Evolutionary conservation across 2,329 filamentous ascomycete species (phyloP).

Genomic region (Colletotrichum chrysophilum): DNA sequence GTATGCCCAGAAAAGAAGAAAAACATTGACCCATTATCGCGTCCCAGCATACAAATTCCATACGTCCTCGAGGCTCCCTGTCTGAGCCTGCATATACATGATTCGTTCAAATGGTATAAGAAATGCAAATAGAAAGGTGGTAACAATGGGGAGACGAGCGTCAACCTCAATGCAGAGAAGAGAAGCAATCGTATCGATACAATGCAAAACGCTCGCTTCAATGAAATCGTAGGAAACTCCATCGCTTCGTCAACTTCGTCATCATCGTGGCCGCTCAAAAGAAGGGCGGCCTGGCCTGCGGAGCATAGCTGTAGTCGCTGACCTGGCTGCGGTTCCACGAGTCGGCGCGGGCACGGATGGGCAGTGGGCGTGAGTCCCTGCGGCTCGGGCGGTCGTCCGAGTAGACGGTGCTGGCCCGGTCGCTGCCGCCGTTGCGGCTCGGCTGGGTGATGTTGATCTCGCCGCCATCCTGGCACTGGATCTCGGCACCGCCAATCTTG

Average conservation of each 20-base stretch:
- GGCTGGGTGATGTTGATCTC: conserved; percentile 60
- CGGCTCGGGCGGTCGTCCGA: conserved; percentile 53
- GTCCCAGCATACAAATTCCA: neutral
- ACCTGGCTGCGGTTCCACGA: conserved; percentile 40
- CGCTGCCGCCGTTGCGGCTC: conserved; percentile 51
- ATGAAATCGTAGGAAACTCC: conserved; percentile 20
- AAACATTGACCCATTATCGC: neutral
- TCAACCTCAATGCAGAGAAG: conserved; percentile 30
- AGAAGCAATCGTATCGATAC: conserved; percentile 22
- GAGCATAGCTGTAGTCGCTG: conserved; percentile 23
- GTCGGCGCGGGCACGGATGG: conserved; percentile 50
- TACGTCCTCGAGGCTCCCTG: neutral
- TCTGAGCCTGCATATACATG: conserved; percentile 4
- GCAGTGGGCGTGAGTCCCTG: conserved; percentile 42
- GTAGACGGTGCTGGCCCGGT: conserved; percentile 55
- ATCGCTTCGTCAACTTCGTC: conserved; percentile 19
- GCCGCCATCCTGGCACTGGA: conserved; percentile 63
- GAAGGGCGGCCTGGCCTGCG: conserved; percentile 9
- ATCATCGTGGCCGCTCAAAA: conserved; percentile 18
- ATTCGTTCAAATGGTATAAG: conserved; percentile 25
- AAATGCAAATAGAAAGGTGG: neutral
- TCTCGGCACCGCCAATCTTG: conserved; percentile 61
- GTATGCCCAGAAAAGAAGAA: conserved; percentile 7
- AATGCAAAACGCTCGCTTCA: conserved; percentile 18
- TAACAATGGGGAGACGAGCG: conserved; percentile 34